These are phyloP conservation scores for Exsudoporus frostii DNA, from an alignment of 768 basidiomycete genomes.

Conservation along the genomic window DNA sequence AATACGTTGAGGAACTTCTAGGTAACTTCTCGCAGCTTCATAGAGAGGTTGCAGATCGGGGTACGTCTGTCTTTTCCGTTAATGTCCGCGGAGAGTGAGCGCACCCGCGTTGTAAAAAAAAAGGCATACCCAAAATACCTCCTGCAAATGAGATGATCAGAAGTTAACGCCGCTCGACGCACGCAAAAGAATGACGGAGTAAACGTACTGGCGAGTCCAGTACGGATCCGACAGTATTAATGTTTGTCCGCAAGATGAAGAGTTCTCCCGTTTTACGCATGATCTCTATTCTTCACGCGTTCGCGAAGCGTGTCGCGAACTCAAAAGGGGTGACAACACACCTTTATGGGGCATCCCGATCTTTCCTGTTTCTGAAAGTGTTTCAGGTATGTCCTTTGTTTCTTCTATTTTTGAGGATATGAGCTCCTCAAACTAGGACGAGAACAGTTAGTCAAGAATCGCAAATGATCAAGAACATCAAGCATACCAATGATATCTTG, in stretches of 20 bases:
- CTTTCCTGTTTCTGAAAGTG: conserved; percentile 91
- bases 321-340: conserved; percentile 23
- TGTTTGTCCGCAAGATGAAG: conserved; percentile 90
- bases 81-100: conserved; percentile 17
- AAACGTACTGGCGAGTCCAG: conserved; percentile 84
- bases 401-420: conserved; percentile 93
- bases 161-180: not conserved
- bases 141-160: conserved; percentile 41
- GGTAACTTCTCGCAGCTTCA: conserved; percentile 88
- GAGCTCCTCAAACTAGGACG: conserved; percentile 77
- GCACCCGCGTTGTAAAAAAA: conserved; percentile 6
- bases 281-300: conserved; percentile 56
- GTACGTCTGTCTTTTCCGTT: conserved; percentile 59
- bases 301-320: conserved; percentile 8
- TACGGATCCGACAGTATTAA: conserved; percentile 95
- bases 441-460: not conserved
- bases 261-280: conserved; percentile 97
- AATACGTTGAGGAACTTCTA: conserved; percentile 92
- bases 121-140: conserved; percentile 85
- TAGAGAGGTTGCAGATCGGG: conserved; percentile 95
- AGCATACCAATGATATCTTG: conserved; percentile 83
- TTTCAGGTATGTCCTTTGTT: conserved; percentile 93
- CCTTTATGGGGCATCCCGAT: conserved; percentile 88
- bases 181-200: not conserved
- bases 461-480: conserved; percentile 5